Percentiles rank a stretch among this genome's conserved stretches.
Evolutionary conservation across 108 stramenopile genomes (phyloP).

Genomic region (Thalassiosira profunda): DNA sequence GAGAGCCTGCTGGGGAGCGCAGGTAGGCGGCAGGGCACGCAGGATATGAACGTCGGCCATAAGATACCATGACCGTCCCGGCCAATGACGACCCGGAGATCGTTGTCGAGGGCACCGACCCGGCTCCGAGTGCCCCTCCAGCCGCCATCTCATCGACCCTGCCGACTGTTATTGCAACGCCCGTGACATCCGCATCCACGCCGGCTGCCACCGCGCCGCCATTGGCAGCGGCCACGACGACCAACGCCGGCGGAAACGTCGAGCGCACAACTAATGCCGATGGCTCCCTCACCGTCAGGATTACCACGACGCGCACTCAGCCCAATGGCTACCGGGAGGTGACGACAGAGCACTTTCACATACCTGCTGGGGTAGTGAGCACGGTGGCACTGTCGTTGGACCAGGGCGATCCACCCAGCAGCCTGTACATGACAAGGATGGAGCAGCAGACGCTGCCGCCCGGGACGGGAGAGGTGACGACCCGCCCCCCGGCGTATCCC

Average conservation of each 20-base stretch:
- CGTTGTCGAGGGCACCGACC: neutral
- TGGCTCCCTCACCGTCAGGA: constrained; percentile 9
- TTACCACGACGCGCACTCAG: neutral
- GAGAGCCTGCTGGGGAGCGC: no score
- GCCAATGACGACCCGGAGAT: neutral
- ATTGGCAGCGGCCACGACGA: neutral
- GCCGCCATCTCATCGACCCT: no score
- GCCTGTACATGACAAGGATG: constrained; percentile 26
- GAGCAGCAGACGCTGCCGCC: constrained; percentile 17
- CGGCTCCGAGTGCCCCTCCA: neutral
- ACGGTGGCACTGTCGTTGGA: constrained; percentile 8
- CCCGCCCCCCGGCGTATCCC: constrained; percentile 16
- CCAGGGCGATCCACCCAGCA: constrained; percentile 19
- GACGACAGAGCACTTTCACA: neutral
- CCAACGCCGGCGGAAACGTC: neutral
- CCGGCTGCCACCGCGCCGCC: constrained; percentile 1
- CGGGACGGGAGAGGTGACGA: neutral
- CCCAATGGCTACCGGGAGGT: constrained; percentile 12
- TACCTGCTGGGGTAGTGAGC: constrained; percentile 4
- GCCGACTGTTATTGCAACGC: no score
- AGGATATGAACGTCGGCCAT: no score
- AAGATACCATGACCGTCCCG: no score
- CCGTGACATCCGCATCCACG: no score
- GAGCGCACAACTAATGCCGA: constrained; percentile 17
- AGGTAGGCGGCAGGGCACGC: no score